Conservation (phyloP, 495 filamentous ascomycete species). For the Tetracladium marchalianum region DNA sequence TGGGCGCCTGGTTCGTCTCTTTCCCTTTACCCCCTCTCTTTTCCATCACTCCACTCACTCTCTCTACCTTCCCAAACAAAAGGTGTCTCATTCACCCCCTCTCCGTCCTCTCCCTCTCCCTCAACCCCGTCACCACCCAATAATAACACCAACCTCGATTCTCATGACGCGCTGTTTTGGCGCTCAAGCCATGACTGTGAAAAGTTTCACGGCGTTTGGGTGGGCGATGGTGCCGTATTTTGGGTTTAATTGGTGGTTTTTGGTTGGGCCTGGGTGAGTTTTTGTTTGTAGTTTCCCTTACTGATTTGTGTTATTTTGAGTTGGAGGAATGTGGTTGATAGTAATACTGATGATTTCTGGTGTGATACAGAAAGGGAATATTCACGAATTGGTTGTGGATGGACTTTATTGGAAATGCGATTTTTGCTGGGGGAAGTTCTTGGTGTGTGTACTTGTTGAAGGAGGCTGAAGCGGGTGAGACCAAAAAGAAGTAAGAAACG, state of each 20-base stretch:
- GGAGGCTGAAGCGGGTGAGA: conserved; percentile 11
- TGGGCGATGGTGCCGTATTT: conserved; percentile 23
- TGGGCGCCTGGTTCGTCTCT: no score
- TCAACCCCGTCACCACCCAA: conserved; percentile 13
- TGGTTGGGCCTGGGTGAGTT: conserved; percentile 12
- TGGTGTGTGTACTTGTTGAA: conserved; percentile 15
- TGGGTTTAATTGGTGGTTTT: conserved; percentile 20
- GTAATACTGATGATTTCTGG: no score
- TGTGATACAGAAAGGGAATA: conserved; percentile 7
- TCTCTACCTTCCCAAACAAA: background rate
- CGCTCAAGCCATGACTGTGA: conserved; percentile 21
- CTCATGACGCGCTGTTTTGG: conserved; percentile 21
- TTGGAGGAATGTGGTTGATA: no score
- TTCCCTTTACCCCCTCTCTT: no score
- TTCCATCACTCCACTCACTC: no score
- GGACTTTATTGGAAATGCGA: conserved; percentile 19
- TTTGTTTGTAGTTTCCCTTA: no score
- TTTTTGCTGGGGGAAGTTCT: conserved; percentile 15
- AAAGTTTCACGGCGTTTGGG: conserved; percentile 19
- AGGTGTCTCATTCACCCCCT: conserved; percentile 21
- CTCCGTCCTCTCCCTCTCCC: conserved; percentile 17
- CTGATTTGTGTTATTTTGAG: no score
- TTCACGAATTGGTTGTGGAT: conserved; percentile 17
- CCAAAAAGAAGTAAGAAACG: background rate
- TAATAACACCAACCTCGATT: conserved; percentile 13